Evolutionary conservation across 2,329 filamentous ascomycete species (phyloP).

Genomic region (Bisporella sp.): DNA sequence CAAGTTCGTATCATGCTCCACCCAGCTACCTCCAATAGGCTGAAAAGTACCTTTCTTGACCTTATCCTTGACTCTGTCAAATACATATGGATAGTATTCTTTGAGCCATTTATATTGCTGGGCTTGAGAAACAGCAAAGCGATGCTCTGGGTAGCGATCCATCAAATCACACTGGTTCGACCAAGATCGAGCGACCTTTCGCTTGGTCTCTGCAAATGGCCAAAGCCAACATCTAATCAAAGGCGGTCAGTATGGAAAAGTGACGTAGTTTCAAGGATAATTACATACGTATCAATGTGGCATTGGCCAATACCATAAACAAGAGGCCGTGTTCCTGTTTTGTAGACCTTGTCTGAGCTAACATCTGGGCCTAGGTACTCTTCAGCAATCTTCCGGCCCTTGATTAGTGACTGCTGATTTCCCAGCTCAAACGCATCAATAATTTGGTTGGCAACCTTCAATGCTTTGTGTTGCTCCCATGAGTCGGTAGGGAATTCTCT

Average conservation of each 20-base stretch:
- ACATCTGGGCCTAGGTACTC: slow-evolving; percentile 76
- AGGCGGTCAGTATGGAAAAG: no score
- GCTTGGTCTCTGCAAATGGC: slow-evolving; percentile 96
- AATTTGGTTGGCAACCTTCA: slow-evolving; percentile 77
- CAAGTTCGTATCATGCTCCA: slow-evolving; percentile 97
- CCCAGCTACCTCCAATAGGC: slow-evolving; percentile 95
- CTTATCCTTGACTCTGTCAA: slow-evolving; percentile 84
- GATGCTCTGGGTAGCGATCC: slow-evolving; percentile 89
- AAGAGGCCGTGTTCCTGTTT: slow-evolving; percentile 63
- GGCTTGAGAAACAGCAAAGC: slow-evolving; percentile 87
- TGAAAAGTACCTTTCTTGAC: slow-evolving; percentile 88
- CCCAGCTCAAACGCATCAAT: slow-evolving; percentile 85
- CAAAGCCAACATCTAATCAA: slow-evolving; percentile 67
- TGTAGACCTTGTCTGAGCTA: slow-evolving; percentile 79
- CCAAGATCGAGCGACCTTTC: slow-evolving; percentile 94
- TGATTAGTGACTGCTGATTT: slow-evolving; percentile 67
- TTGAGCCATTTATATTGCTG: slow-evolving; percentile 99
- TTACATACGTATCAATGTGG: slow-evolving; percentile 77
- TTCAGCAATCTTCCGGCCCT: slow-evolving; percentile 75
- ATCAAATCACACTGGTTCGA: slow-evolving; percentile 93
- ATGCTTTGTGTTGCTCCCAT: slow-evolving; percentile 81
- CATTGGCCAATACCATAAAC: slow-evolving; percentile 92
- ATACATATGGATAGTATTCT: slow-evolving; percentile 78
- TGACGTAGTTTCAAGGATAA: no score
- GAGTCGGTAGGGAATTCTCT: slow-evolving; percentile 84